A percentile compares a stretch with the other conserved stretches of the same genome.
Conservation (phyloP, 495 filamentous ascomycete genomes). For the Aspergillus bridgeri region DNA sequence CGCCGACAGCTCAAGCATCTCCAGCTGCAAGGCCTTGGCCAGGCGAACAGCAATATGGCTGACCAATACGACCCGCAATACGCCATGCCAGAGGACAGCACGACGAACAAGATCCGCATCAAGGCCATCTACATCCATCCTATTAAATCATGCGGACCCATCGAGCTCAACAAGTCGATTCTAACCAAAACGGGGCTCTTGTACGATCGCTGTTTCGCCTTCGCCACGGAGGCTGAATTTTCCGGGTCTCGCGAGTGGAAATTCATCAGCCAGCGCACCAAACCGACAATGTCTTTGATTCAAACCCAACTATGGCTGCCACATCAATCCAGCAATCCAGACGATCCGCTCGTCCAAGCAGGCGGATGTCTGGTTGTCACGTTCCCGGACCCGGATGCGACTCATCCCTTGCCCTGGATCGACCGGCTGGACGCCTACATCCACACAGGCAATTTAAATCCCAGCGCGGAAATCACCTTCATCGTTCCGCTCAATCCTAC, state of each 20-base stretch:
- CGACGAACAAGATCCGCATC: constrained; percentile 1
- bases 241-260: constrained; percentile 9
- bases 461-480: constrained; percentile 8
- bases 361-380: constrained; percentile 14
- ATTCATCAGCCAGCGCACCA: constrained; percentile 25
- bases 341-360: constrained; percentile 11
- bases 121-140: constrained; percentile 19
- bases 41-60: constrained; percentile 8
- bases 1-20: constrained; percentile 7
- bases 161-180: constrained; percentile 13
- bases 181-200: constrained; percentile 18
- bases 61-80: constrained; percentile 13
- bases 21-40: neutral
- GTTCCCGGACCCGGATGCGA: constrained; percentile 10
- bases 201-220: constrained; percentile 16
- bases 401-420: constrained; percentile 7
- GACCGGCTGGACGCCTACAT: constrained; percentile 9
- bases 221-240: constrained; percentile 6
- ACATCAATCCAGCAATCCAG: neutral
- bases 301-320: constrained; percentile 17
- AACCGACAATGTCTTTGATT: constrained; percentile 19
- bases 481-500: constrained; percentile 11
- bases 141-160: constrained; percentile 18
- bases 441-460: constrained; percentile 6
- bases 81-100: neutral